Conservation (phyloP, 331 rosid genomes). For the Telfairia occidentalis region DNA sequence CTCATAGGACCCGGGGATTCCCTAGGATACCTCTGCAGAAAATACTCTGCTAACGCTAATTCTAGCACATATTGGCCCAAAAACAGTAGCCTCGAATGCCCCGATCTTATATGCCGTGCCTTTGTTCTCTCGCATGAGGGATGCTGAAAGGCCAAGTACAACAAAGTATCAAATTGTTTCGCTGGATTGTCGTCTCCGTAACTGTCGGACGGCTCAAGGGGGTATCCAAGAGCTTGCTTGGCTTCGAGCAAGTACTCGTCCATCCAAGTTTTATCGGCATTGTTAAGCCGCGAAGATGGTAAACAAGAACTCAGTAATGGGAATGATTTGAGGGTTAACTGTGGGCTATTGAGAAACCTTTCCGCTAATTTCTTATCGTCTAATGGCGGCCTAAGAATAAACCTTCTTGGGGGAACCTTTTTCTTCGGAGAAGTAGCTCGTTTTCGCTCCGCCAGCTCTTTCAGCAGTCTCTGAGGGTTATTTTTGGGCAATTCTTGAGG, state of each 20-base stretch:
- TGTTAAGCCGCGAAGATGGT: slow-evolving; percentile 72
- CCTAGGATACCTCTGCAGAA: slow-evolving; percentile 90
- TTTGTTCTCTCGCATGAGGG: slow-evolving; percentile 74
- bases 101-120: slow-evolving; percentile 60
- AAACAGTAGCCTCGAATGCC: slow-evolving; percentile 71
- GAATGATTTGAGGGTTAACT: slow-evolving; percentile 66
- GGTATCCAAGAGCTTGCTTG: slow-evolving; percentile 87
- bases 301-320: slow-evolving; percentile 80
- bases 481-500: slow-evolving; percentile 50
- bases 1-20: slow-evolving; percentile 97
- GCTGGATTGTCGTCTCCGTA: slow-evolving; percentile 80
- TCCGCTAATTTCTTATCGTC: slow-evolving; percentile 70
- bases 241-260: slow-evolving; percentile 89
- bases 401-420: slow-evolving; percentile 56
- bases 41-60: slow-evolving; percentile 62
- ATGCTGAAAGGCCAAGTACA: slow-evolving; percentile 93
- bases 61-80: slow-evolving; percentile 88
- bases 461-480: slow-evolving; percentile 83
- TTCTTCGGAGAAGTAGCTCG: slow-evolving; percentile 58
- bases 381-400: slow-evolving; percentile 65
- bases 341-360: slow-evolving; percentile 83
- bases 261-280: slow-evolving; percentile 73
- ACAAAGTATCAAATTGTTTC: slow-evolving; percentile 63
- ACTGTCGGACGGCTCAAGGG: slow-evolving; percentile 64
- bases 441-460: slow-evolving; percentile 82